Conservation (phyloP, 371 early-diverging fungal genomes). For the Apophysomyces ossiformis region DNA sequence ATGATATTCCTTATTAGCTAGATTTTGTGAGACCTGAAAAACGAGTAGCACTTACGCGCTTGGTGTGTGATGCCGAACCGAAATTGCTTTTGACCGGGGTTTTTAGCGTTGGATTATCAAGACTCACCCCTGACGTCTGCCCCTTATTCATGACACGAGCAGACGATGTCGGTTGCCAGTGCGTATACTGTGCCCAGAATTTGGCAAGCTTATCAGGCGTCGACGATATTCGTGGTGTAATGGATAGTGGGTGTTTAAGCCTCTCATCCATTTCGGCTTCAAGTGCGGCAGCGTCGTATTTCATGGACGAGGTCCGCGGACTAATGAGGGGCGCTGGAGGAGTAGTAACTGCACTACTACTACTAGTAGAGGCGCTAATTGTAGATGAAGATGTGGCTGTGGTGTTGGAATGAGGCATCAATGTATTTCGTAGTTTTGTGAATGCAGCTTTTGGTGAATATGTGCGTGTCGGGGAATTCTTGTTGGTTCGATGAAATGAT, state of each 20-base stretch:
- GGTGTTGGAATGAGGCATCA: constrained; percentile 31
- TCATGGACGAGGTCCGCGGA: constrained; percentile 41
- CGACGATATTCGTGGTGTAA: constrained; percentile 47
- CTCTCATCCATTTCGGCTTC: constrained; percentile 35
- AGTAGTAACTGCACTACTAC: constrained; percentile 20
- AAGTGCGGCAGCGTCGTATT: constrained; percentile 30
- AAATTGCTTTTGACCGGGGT: neutral
- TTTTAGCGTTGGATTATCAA: neutral
- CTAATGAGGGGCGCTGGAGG: constrained; percentile 31
- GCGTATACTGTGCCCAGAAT: constrained; percentile 45
- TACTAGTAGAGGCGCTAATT: constrained; percentile 21
- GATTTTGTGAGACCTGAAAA: constrained; percentile 17
- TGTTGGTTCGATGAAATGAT: constrained; percentile 12
- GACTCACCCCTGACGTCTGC: constrained; percentile 2
- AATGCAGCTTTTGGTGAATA: constrained; percentile 49
- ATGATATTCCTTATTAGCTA: too few species aligned
- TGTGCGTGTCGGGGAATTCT: constrained; percentile 28
- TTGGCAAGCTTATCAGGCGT: constrained; percentile 46
- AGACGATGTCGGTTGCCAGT: constrained; percentile 30
- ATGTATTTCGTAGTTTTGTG: constrained; percentile 36
- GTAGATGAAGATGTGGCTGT: constrained; percentile 25
- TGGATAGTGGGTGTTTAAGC: constrained; percentile 34
- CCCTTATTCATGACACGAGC: constrained; percentile 12
- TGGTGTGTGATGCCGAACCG: constrained; percentile 14
- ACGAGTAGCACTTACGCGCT: constrained; percentile 30